Evolutionary conservation across 2,329 filamentous ascomycete genomes (phyloP).

Genomic region (Penicillium sp.): DNA sequence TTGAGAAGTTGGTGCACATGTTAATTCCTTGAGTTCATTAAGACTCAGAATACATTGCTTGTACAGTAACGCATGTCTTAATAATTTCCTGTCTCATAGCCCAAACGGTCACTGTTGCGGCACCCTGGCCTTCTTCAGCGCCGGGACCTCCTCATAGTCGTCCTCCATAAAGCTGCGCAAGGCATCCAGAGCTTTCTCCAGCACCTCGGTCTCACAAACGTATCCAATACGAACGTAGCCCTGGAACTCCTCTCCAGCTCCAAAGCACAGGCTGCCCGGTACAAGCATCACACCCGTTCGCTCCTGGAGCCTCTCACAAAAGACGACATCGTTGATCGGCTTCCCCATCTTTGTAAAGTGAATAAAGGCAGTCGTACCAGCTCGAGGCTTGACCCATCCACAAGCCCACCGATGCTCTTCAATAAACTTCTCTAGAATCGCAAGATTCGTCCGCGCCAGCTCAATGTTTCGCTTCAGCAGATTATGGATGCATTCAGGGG

Average conservation of each 20-base stretch:
- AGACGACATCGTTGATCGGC: constrained; percentile 65
- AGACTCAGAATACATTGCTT: background rate
- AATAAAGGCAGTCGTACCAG: constrained; percentile 75
- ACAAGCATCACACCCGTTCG: constrained; percentile 69
- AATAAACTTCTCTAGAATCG: constrained; percentile 63
- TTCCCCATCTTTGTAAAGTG: constrained; percentile 59
- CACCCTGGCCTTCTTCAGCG: constrained; percentile 22
- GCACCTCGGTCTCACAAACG: constrained; percentile 64
- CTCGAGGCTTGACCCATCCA: constrained; percentile 68
- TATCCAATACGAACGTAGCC: constrained; percentile 77
- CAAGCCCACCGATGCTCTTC: constrained; percentile 59
- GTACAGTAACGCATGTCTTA: background rate
- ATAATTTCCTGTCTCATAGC: background rate
- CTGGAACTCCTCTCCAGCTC: constrained; percentile 59
- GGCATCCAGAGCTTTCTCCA: constrained; percentile 61
- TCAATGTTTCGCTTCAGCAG: constrained; percentile 61
- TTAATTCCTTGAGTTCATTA: no score
- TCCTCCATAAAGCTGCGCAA: constrained; percentile 54
- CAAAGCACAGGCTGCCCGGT: constrained; percentile 71
- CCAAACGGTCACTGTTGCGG: constrained; percentile 2
- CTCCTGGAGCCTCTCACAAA: constrained; percentile 65
- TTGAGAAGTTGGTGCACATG: no score
- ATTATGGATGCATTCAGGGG: constrained; percentile 58
- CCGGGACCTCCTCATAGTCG: constrained; percentile 50
- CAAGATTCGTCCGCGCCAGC: constrained; percentile 64